Percentiles rank a stretch among this genome's conserved stretches.
Conservation (phyloP, 2,329 filamentous ascomycete genomes). For the Fusarium cicatricum region DNA sequence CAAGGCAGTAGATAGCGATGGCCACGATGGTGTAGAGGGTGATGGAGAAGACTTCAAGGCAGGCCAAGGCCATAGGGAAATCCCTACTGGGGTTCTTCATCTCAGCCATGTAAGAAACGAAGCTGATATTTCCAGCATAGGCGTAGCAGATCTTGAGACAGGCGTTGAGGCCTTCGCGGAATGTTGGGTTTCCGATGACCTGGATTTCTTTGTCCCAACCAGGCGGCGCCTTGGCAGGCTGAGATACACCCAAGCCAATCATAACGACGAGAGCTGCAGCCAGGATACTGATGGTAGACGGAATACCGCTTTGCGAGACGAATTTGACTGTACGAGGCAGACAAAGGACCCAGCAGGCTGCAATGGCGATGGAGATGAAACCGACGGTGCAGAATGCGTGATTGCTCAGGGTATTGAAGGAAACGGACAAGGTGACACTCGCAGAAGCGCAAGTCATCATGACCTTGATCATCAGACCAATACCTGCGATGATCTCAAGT, state of each 20-base stretch:
- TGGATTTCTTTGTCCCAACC: constrained; percentile 40
- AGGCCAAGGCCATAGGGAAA: constrained; percentile 43
- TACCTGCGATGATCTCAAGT: constrained; percentile 45
- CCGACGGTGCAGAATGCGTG: constrained; percentile 69
- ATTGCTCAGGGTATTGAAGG: constrained; percentile 70
- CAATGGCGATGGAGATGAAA: constrained; percentile 68
- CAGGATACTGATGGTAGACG: constrained; percentile 40
- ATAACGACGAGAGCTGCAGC: constrained; percentile 42
- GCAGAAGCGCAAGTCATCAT: constrained; percentile 74
- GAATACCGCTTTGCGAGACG: constrained; percentile 38
- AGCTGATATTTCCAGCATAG: constrained; percentile 43
- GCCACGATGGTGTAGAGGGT: constrained; percentile 46
- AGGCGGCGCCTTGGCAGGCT: constrained; percentile 33
- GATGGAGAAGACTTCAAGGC: constrained; percentile 46
- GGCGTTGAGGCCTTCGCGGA: constrained; percentile 38
- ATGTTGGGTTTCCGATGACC: constrained; percentile 34
- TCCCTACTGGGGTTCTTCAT: constrained; percentile 46
- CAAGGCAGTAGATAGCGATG: constrained; percentile 44
- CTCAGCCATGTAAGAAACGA: constrained; percentile 47
- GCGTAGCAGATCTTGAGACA: constrained; percentile 44
- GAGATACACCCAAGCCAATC: constrained; percentile 39
- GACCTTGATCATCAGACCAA: constrained; percentile 76
- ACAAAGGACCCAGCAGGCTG: constrained; percentile 67
- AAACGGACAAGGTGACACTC: constrained; percentile 69
- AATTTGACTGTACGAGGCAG: constrained; percentile 69